Base-by-base conservation (phyloP, 2,329 filamentous ascomycete genomes). In the Pseudogymnoascus sp. region DNA sequence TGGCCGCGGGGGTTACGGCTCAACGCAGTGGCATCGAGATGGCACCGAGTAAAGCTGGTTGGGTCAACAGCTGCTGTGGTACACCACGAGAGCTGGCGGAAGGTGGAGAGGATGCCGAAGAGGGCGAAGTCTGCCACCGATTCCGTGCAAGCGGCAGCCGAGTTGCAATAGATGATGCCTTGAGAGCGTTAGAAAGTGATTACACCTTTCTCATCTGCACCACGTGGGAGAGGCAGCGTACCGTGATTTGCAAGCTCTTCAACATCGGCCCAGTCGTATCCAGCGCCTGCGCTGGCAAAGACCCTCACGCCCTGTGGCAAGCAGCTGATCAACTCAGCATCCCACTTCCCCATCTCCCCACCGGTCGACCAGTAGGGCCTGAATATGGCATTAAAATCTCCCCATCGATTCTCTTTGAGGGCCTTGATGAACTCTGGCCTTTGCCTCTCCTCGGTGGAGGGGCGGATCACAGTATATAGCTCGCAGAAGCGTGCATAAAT, bases 101-200 rank as follows among this genome's bases (percentile, higher is more conserved):
- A 91, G 12, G 83, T 85, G 7, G 82, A 81, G 58, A 92, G 81
- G 66, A 91, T 82, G 67, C 88, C 80, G 68, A 85, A 86, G 39
- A 89, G 77, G 16, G 86, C 84, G 64, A 88, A 84, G 71, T 91
- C 88, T 58, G 87, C 87, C 1, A 90, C 87, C 4, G 87, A 84
- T 68, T 91, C 88, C 6, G 86, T 86, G 36, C 86, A 86, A 0
- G 87, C 86, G 1, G 84, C 79, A 1, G 86, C 87, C 68, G 69
- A 81, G 74, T 91, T 90, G 77, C 87, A 90, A 74, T 90, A 91
- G 59, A 87, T 74, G 64, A 89, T 82, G 37, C 84, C 70, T 71
- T 54, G 11, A 14, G 36, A 5, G 25, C 50, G 59, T 38, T 58
- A 38, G 50, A 38, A 7, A 12, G n/a, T n/a, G 35, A n/a, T 18